Evolutionary conservation across 2,329 filamentous ascomycete species (phyloP), one percentile per base, ranked within the genome.

Genomic region (Alternaria brassicicola): DNA sequence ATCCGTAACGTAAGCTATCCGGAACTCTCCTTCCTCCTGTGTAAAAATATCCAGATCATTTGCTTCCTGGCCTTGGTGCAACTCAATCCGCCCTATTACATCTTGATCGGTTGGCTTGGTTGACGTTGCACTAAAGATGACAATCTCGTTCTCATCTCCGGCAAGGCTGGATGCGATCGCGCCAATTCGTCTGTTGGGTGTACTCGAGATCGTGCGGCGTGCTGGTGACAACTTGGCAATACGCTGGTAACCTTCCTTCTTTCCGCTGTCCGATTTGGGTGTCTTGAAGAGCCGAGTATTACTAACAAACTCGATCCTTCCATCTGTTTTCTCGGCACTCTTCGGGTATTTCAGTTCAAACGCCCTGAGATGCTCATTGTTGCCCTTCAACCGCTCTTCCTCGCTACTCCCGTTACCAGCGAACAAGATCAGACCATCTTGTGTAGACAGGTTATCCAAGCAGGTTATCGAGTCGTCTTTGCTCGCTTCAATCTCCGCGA

Each of bases 381-480:
- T 89, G 64, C 90, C 91, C 64, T 88, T 87, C 67, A 88, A 83
- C 64, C 93, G 84, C 57, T 92, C 88, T 6, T 84, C 84, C 45
- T 87, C 83, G 57, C 89, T 90, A 58, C 92, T 93, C 76, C 97
- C 97, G 79, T 97, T 89, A 31, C 71, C 71, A 25, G 93, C 91
- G 65, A 91, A 73, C 67, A 84, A 64, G 71, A 83, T 74, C 72
- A 85, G 50, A 74, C 82, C 68, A 83, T 88, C 78, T 81, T 85
- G 77, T 71, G 84, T 72, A 80, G 84, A 64, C 8, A 92, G 88
- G 51, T 89, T 86, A 39, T 88, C 92, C 48, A 97, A 83, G 53
- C 90, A 93, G 64, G 90, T 92, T 57, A 96, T 91, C 55, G 90
- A 96, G 78, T 98, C 94, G 80, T 97, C 93, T 72, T 93, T 87